phyloP scores from a whole-genome alignment of 257 asterid genomes.

The Knoxia roxburghii region DNA sequence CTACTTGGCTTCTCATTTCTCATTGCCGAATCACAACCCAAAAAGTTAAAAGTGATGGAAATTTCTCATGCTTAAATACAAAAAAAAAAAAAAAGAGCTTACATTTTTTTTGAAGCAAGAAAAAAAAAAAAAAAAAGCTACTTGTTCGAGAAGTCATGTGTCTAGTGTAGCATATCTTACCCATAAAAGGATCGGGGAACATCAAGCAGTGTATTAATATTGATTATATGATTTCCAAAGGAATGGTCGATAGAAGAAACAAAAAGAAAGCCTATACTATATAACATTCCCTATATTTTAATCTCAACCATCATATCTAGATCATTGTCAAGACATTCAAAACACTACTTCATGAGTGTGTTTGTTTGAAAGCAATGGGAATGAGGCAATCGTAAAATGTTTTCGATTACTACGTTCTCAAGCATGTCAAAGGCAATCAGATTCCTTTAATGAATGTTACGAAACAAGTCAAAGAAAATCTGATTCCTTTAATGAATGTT shows the following conservation, averaged over 20 bases:
- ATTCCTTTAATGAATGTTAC: too few species aligned
- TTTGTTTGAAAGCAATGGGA: too few species aligned
- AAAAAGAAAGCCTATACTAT: neutral
- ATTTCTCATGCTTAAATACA: constrained; percentile 9
- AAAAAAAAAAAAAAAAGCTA: constrained; percentile 91
- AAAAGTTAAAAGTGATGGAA: neutral
- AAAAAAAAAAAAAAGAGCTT: constrained; percentile 29
- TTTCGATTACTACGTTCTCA: too few species aligned
- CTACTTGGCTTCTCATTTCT: constrained; percentile 95
- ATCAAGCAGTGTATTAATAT: constrained; percentile 5
- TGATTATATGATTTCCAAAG: neutral
- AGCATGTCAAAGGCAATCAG: too few species aligned
- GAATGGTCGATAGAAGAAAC: neutral
- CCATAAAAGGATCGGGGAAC: constrained; percentile 34
- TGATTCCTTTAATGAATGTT: too few species aligned
- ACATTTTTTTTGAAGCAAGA: too few species aligned
- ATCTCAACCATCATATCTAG: neutral
- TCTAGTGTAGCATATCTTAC: constrained; percentile 99
- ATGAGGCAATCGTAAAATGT: too few species aligned
- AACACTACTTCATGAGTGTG: too few species aligned
- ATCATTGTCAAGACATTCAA: neutral
- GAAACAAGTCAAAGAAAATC: too few species aligned
- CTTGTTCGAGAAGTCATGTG: constrained; percentile 99
- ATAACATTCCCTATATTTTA: too few species aligned
- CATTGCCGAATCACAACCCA: constrained; percentile 49